Conservation (phyloP, 345 rosid species). For the Populus simonii region DNA sequence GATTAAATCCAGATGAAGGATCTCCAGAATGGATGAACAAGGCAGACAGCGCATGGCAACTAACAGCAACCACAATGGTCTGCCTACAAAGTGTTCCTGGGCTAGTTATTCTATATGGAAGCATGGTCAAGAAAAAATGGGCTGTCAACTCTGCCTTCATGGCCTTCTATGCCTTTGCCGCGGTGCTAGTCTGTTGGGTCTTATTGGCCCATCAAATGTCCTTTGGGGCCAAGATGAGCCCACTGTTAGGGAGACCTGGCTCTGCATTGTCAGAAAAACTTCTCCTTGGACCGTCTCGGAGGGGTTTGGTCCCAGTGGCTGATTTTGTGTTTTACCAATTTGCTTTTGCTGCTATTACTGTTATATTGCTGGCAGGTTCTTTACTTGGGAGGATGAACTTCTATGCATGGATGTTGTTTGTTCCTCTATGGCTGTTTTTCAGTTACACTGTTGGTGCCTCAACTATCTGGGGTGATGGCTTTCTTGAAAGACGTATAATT, state of each 20-base stretch:
- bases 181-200: slow-evolving; percentile 54
- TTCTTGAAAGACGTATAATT: slow-evolving; percentile 28
- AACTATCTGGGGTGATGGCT: slow-evolving; percentile 49
- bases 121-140: slow-evolving; percentile 72
- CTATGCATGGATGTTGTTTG: slow-evolving; percentile 66
- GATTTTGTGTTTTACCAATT: slow-evolving; percentile 54
- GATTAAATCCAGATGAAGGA: slow-evolving; percentile 17
- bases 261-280: not conserved
- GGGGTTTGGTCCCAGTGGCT: slow-evolving; percentile 21
- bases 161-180: slow-evolving; percentile 61
- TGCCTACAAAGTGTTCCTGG: slow-evolving; percentile 67
- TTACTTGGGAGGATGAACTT: slow-evolving; percentile 66
- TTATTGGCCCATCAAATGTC: slow-evolving; percentile 54
- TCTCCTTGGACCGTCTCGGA: not conserved
- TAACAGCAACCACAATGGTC: slow-evolving; percentile 50
- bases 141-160: slow-evolving; percentile 65
- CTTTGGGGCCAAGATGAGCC: slow-evolving; percentile 30
- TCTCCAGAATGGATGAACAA: slow-evolving; percentile 47
- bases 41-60: slow-evolving; percentile 60
- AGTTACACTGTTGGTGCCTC: slow-evolving; percentile 53
- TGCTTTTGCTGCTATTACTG: slow-evolving; percentile 63
- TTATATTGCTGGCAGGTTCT: slow-evolving; percentile 50
- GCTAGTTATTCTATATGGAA: slow-evolving; percentile 54
- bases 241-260: slow-evolving; percentile 38
- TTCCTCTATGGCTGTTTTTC: slow-evolving; percentile 53